Evolutionary conservation across 345 rosid species (phyloP), one percentile per base, ranked within the genome.

Genomic region (Syzygium oleosum): DNA sequence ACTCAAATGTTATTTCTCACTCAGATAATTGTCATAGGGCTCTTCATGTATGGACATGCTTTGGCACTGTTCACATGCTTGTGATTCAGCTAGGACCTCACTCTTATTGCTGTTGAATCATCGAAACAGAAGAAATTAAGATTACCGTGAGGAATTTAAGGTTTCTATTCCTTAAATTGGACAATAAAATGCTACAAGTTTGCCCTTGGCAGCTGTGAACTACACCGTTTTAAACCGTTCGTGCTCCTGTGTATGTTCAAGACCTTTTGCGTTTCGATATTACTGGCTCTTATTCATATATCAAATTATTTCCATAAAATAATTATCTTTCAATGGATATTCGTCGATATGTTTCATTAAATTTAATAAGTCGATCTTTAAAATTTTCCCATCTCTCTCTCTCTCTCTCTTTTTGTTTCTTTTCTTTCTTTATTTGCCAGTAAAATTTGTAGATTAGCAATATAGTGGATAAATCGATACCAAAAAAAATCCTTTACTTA

Each of bases 211-310:
- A 52, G 53, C 53, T 53, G 21, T 17, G 25, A 54, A 54, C 25
- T 5, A 53, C 34, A 29, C 78, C 5, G 6, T 31, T 15, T 31
- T 31, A 16, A 8, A 65, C 78, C 78, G 7, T 31, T 31, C 1
- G 5, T 29, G 43, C 43, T 29, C 22, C 0, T 2, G 41, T 65
- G 0, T 0, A 68, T 31, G 25, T 0, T 68, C 13, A 15, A 17
- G 13, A 65, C 78, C 43, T 65, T 63, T 29, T 63, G 14, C 38
- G 1, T 29, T n/a, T n/a, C n/a, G 10, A 63, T n/a, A 63, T 56
- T 29, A 1, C 31, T 0, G 14, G 4, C 38, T n/a, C 77, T n/a
- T 29, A 3, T 29, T 63, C 38, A 8, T 63, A 63, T n/a, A 8
- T 65, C 46, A 34, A 68, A 34, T 68, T 34, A 68, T 68, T 17